A percentile compares a stretch with the other conserved stretches of the same genome.
phyloP scores from a whole-genome alignment of 2,329 filamentous ascomycete species.

The Epichloe sylvatica region DNA sequence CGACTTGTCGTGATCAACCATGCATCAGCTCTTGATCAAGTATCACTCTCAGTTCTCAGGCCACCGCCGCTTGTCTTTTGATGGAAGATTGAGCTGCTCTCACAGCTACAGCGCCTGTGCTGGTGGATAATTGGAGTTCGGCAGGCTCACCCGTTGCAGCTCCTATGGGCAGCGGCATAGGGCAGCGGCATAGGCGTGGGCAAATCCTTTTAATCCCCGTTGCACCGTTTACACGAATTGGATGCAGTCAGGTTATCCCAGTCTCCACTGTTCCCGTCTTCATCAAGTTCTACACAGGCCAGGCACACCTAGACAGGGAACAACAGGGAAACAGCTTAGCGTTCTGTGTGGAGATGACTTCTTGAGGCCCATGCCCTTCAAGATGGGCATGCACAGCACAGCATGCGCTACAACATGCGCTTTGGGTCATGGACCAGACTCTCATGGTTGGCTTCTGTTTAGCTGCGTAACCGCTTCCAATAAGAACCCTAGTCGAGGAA shows the following conservation, averaged over 20 bases:
- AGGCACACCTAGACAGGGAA: background rate
- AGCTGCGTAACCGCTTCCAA: background rate
- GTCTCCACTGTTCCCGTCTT: background rate
- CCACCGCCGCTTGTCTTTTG: background rate
- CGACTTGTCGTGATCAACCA: background rate
- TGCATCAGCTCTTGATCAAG: background rate
- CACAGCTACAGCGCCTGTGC: too few species aligned
- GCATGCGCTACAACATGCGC: slow-evolving; percentile 4
- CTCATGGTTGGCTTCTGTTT: background rate
- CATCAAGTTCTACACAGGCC: background rate
- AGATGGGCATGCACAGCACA: background rate
- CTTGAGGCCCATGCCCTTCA: background rate
- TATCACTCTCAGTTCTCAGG: background rate
- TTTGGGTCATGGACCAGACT: slow-evolving; percentile 1
- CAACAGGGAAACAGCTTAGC: background rate
- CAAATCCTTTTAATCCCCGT: too few species aligned
- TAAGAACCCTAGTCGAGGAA: background rate
- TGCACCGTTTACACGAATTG: too few species aligned
- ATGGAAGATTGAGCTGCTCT: background rate
- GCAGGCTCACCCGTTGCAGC: background rate
- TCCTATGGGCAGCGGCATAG: background rate
- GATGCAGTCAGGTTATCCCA: background rate
- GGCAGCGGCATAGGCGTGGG: background rate
- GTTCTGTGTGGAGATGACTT: background rate
- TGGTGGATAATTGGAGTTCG: background rate